Evolutionary conservation across 192 early-diverging fungal species (phyloP).

Genomic region (Podila verticillata): DNA sequence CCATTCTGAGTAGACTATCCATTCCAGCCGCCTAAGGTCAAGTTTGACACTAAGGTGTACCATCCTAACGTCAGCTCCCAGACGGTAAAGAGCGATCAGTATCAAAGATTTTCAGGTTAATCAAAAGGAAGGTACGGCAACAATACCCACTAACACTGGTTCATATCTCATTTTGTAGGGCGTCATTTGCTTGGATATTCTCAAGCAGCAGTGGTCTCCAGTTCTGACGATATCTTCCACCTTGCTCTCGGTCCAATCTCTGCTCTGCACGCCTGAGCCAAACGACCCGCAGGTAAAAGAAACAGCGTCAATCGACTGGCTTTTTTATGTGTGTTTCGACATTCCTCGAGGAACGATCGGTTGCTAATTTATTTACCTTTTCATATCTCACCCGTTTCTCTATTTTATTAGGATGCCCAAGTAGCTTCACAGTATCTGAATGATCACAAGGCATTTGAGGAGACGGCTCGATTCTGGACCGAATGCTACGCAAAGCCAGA

Average conservation of each 20-base stretch:
- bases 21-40: constrained; percentile 63
- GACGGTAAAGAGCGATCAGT: constrained; percentile 43
- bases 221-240: constrained; percentile 67
- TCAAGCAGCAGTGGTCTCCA: constrained; percentile 84
- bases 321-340: background rate
- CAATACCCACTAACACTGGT: no score
- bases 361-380: background rate
- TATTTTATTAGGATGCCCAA: constrained; percentile 57
- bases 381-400: no score
- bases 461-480: constrained; percentile 60
- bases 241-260: constrained; percentile 57
- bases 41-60: constrained; percentile 61
- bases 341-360: background rate
- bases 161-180: constrained; percentile 17
- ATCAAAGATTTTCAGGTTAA: no score
- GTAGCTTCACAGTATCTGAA: constrained; percentile 61
- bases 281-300: constrained; percentile 66
- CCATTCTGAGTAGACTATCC: constrained; percentile 39
- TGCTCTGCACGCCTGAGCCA: constrained; percentile 61
- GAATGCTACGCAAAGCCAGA: constrained; percentile 55
- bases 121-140: no score
- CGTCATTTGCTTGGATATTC: constrained; percentile 62
- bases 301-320: background rate
- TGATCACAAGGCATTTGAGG: constrained; percentile 48
- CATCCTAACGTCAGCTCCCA: constrained; percentile 67